Conservation (phyloP, 805 yeast species). For the Candida boleticola region DNA sequence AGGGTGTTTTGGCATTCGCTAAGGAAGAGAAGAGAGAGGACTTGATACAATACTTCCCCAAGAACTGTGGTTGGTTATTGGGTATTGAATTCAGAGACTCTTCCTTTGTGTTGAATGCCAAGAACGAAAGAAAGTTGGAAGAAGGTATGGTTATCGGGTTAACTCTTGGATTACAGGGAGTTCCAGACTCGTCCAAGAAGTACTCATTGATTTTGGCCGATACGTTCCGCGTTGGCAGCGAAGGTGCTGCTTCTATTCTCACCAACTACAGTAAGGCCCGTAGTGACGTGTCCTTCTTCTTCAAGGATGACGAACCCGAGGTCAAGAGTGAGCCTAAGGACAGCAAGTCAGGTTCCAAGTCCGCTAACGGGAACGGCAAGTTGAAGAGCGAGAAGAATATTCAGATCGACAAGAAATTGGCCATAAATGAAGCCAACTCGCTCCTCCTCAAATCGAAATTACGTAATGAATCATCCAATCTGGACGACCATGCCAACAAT, state of each 20-base stretch:
- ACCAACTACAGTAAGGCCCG: conserved; percentile 73
- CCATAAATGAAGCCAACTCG: conserved; percentile 43
- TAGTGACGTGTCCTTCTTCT: conserved; percentile 78
- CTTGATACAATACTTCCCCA: conserved; percentile 61
- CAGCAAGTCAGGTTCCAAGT: conserved; percentile 2
- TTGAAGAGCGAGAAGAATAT: conserved; percentile 40
- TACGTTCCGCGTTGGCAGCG: conserved; percentile 64
- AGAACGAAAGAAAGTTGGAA: conserved; percentile 63
- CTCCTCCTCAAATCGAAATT: conserved; percentile 68
- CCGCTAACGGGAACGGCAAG: conserved; percentile 10
- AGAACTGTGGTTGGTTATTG: conserved; percentile 82
- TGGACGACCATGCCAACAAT: conserved; percentile 62
- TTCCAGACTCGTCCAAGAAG: conserved; percentile 48
- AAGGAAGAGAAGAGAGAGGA: conserved; percentile 59
- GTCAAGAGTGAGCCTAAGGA: conserved; percentile 15
- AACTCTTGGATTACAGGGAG: conserved; percentile 71
- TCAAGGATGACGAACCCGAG: conserved; percentile 62
- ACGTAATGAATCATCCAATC: conserved; percentile 69
- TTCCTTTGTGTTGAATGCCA: conserved; percentile 66
- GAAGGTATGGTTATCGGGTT: conserved; percentile 76
- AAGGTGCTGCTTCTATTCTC: conserved; percentile 58
- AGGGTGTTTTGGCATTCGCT: conserved; percentile 58
- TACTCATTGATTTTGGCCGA: conserved; percentile 79
- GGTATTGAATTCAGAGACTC: conserved; percentile 91
- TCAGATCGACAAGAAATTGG: conserved; percentile 27